phyloP scores from a whole-genome alignment of 1,284 basidiomycete genomes.

The Agroathelia rolfsii region DNA sequence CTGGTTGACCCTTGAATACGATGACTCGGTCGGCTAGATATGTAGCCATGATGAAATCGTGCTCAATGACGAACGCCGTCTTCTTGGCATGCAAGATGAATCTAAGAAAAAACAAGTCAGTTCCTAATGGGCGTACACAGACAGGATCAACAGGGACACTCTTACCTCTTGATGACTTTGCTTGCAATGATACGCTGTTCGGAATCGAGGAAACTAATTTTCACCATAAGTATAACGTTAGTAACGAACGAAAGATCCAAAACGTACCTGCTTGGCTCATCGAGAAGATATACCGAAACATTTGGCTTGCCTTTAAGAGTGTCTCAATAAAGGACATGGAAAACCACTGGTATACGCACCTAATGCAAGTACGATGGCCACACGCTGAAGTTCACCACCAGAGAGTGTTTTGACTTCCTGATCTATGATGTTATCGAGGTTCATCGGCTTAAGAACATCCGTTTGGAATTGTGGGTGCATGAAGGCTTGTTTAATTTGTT shows the following conservation, averaged over 20 bases:
- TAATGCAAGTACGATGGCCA: constrained; percentile 86
- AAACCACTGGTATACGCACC: constrained; percentile 41
- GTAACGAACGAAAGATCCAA: constrained; percentile 1
- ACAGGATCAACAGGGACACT: constrained; percentile 3
- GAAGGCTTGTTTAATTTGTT: constrained; percentile 88
- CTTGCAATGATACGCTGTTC: constrained; percentile 96
- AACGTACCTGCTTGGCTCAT: constrained; percentile 65
- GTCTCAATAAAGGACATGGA: constrained; percentile 7
- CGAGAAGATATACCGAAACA: constrained; percentile 79
- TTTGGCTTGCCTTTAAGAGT: constrained; percentile 59
- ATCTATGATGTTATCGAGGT: constrained; percentile 84
- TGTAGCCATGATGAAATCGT: constrained; percentile 97
- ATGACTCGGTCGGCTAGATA: constrained; percentile 97
- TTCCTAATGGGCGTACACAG: too few relatives aligned
- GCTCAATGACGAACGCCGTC: constrained; percentile 95
- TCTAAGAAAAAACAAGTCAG: constrained; percentile 25
- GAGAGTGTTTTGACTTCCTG: constrained; percentile 94
- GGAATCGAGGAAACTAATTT: constrained; percentile 80
- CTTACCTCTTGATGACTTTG: constrained; percentile 90
- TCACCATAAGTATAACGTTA: constrained; percentile 5
- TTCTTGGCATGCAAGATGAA: constrained; percentile 93
- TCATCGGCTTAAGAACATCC: constrained; percentile 96
- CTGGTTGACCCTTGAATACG: constrained; percentile 85
- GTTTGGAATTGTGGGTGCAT: constrained; percentile 98
- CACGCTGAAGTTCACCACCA: constrained; percentile 93